Evolutionary conservation across 805 yeast genomes (phyloP).

Genomic region (Candida peoriensis): DNA sequence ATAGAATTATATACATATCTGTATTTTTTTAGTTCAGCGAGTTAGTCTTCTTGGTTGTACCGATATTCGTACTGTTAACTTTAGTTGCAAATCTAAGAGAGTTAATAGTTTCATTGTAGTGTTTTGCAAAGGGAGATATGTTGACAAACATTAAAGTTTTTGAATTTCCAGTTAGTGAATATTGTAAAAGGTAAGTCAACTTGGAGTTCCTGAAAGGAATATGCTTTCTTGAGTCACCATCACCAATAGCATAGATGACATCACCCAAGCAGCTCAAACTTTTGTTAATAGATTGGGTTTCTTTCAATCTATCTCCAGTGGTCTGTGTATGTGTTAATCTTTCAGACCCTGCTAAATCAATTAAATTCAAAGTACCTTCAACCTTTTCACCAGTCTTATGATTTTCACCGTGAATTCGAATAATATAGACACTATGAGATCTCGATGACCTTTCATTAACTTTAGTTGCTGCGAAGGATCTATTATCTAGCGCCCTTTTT

Average conservation of each 20-base stretch:
- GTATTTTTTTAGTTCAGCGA: background rate
- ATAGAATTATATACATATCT: too few species aligned
- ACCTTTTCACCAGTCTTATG: slow-evolving; percentile 39
- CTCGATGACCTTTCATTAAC: slow-evolving; percentile 84
- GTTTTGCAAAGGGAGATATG: slow-evolving; percentile 59
- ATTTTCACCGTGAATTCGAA: slow-evolving; percentile 55
- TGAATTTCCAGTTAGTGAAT: slow-evolving; percentile 78
- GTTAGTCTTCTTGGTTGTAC: background rate
- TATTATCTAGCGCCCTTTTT: slow-evolving; percentile 47
- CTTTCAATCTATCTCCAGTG: slow-evolving; percentile 73
- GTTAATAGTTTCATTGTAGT: slow-evolving; percentile 73
- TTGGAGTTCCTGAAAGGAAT: slow-evolving; percentile 94
- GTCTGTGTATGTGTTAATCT: slow-evolving; percentile 71
- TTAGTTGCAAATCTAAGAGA: slow-evolving; percentile 87
- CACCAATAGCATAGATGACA: slow-evolving; percentile 74
- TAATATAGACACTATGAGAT: slow-evolving; percentile 79
- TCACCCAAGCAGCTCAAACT: slow-evolving; percentile 87
- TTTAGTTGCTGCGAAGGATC: slow-evolving; percentile 78
- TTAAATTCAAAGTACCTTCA: slow-evolving; percentile 65
- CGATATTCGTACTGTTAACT: slow-evolving; percentile 52
- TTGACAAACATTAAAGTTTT: slow-evolving; percentile 94
- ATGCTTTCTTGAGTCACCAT: slow-evolving; percentile 39
- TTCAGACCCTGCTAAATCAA: slow-evolving; percentile 95
- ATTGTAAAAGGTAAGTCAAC: slow-evolving; percentile 78
- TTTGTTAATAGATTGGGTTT: slow-evolving; percentile 84